These are phyloP conservation scores for Psilocybe cyanescens DNA, from an alignment of 768 basidiomycete species.

Conservation along the genomic window DNA sequence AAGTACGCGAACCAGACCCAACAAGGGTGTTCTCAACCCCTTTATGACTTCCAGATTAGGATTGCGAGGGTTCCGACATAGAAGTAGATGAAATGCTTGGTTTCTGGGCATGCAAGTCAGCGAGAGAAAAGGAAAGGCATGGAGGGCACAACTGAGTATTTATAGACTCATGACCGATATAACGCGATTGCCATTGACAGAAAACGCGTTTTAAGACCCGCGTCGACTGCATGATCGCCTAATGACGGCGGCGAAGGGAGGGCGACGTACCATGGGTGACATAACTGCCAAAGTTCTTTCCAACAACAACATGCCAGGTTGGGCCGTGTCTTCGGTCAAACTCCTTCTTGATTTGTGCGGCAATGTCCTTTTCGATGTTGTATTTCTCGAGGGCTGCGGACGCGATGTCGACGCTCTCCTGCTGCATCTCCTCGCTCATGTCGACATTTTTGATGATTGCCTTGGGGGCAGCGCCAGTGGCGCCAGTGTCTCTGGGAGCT, in stretches of 20 bases:
- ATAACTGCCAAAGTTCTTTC: conserved; percentile 98
- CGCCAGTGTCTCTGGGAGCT: conserved; percentile 37
- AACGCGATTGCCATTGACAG: conserved; percentile 9
- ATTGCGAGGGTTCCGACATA: conserved; percentile 93
- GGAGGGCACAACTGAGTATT: conserved; percentile 9
- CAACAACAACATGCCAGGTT: conserved; percentile 99
- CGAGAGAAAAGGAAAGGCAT: conserved; percentile 5
- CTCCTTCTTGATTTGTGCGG: conserved; percentile 97
- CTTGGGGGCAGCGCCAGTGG: conserved; percentile 57
- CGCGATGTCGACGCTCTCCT: conserved; percentile 89
- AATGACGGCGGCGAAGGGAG: conserved; percentile 1
- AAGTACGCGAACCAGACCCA: background rate
- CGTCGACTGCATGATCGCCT: conserved; percentile 12
- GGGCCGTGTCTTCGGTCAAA: conserved; percentile 91
- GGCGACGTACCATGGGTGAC: conserved; percentile 86
- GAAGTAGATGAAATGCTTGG: conserved; percentile 99
- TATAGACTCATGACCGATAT: conserved; percentile 17
- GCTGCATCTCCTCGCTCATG: conserved; percentile 97
- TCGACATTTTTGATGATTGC: conserved; percentile 97
- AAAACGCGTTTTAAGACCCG: conserved; percentile 28
- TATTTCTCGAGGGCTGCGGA: conserved; percentile 86
- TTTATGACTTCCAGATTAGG: conserved; percentile 93
- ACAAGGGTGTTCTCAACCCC: background rate
- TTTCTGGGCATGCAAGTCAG: conserved; percentile 58
- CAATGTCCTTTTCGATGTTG: conserved; percentile 97